A percentile compares a stretch with the other conserved stretches of the same genome.
These are phyloP conservation scores for Priceomyces haplophilus DNA, from an alignment of 805 yeast genomes.

Conservation along the genomic window DNA sequence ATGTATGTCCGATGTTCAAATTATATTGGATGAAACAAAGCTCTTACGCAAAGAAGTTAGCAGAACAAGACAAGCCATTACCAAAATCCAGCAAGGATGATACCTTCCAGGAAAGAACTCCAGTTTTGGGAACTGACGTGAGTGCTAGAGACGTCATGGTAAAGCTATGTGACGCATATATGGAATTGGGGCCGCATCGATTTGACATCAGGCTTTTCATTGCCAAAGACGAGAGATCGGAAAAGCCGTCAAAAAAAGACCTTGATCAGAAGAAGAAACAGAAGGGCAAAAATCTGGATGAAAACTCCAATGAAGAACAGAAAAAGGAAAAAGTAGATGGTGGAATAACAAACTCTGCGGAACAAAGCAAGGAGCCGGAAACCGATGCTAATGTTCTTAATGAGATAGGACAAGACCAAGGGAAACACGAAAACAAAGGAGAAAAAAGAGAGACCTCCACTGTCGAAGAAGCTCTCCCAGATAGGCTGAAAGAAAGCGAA, in stretches of 20 bases:
- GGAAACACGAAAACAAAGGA: background rate
- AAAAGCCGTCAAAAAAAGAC: constrained; percentile 36
- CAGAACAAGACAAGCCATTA: constrained; percentile 38
- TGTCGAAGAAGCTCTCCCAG: background rate
- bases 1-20: constrained; percentile 69
- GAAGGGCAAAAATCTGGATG: constrained; percentile 14
- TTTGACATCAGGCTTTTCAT: constrained; percentile 77
- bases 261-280: background rate
- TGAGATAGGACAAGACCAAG: background rate
- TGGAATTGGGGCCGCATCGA: constrained; percentile 78
- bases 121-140: constrained; percentile 36
- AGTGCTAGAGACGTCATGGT: constrained; percentile 84
- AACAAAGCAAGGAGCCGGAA: background rate
- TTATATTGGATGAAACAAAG: constrained; percentile 78
- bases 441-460: background rate
- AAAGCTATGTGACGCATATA: constrained; percentile 71
- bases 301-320: constrained; percentile 3
- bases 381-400: background rate
- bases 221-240: constrained; percentile 76
- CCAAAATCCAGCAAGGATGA: constrained; percentile 20
- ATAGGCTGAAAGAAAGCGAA: background rate
- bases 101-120: constrained; percentile 21
- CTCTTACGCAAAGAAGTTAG: constrained; percentile 47
- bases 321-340: background rate
- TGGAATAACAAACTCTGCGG: background rate